phyloP scores from a whole-genome alignment of 2,329 filamentous ascomycete genomes.

The Sporothrix globosa region DNA sequence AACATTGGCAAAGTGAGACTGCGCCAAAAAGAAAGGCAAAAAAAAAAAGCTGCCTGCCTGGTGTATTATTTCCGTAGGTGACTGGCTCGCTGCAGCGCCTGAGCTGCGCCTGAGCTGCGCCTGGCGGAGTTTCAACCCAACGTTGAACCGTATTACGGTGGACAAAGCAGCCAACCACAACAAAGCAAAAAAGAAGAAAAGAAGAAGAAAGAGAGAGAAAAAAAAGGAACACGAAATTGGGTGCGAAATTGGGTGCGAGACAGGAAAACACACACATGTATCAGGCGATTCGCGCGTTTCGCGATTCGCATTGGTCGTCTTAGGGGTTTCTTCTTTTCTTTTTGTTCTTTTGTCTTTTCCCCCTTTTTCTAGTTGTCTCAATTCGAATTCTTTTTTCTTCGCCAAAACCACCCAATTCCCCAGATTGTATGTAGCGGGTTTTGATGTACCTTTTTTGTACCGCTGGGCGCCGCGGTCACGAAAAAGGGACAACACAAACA shows the following conservation, averaged over 20 bases:
- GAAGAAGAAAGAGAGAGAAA: background rate
- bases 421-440: no score
- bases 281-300: constrained; percentile 8
- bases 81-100: no score
- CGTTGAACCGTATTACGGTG: constrained; percentile 20
- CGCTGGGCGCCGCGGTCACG: background rate
- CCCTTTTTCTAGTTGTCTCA: background rate
- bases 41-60: background rate
- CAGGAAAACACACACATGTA: no score
- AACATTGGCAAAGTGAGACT: no score
- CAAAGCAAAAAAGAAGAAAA: background rate
- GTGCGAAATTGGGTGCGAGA: no score
- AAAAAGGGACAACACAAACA: background rate
- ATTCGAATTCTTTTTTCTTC: no score
- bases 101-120: background rate
- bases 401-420: no score
- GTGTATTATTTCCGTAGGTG: background rate
- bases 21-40: no score
- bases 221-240: background rate
- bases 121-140: constrained; percentile 23
- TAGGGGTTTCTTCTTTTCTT: background rate
- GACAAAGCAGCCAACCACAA: no score
- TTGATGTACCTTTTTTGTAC: no score
- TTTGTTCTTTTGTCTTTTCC: background rate
- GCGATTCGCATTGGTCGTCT: constrained; percentile 1